phyloP scores from a whole-genome alignment of 805 yeast genomes.

The Lachancea nothofagi region DNA sequence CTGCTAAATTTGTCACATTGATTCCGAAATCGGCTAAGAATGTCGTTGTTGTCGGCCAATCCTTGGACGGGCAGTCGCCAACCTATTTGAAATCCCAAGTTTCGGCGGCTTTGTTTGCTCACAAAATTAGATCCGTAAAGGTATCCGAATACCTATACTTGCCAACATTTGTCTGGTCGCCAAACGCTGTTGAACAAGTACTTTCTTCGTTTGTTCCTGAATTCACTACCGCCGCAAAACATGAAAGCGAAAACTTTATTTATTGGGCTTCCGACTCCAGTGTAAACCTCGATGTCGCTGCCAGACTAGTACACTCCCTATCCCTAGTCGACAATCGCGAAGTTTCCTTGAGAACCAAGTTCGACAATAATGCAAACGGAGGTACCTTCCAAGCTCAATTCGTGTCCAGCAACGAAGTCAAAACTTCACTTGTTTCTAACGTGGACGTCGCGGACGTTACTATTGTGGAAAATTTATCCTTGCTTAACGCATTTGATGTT shows the following conservation, averaged over 20 bases:
- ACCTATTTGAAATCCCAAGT: slow-evolving; percentile 63
- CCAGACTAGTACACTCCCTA: slow-evolving; percentile 61
- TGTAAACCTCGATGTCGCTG: slow-evolving; percentile 48
- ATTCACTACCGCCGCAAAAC: slow-evolving; percentile 6
- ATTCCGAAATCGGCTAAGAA: slow-evolving; percentile 55
- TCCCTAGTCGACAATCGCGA: slow-evolving; percentile 53
- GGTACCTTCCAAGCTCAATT: slow-evolving; percentile 73
- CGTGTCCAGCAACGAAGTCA: slow-evolving; percentile 30
- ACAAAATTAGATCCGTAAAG: slow-evolving; percentile 30
- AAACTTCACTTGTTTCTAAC: slow-evolving; percentile 18
- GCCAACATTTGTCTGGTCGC: slow-evolving; percentile 51
- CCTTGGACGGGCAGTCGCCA: slow-evolving; percentile 32
- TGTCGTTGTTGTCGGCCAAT: slow-evolving; percentile 65
- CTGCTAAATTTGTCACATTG: slow-evolving; percentile 48
- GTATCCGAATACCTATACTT: slow-evolving; percentile 51
- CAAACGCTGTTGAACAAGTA: slow-evolving; percentile 45
- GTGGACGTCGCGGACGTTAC: slow-evolving; percentile 60
- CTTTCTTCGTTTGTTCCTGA: slow-evolving; percentile 37
- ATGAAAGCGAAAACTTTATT: slow-evolving; percentile 31
- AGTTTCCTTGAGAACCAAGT: slow-evolving; percentile 56
- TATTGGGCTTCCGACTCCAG: slow-evolving; percentile 70
- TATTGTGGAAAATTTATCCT: slow-evolving; percentile 52
- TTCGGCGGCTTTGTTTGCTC: slow-evolving; percentile 60
- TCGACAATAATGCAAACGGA: slow-evolving; percentile 65
- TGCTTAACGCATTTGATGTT: slow-evolving; percentile 57